These are phyloP conservation scores for Trematosphaeria pertusa DNA, from an alignment of 2,329 filamentous ascomycete species.

Conservation along the genomic window DNA sequence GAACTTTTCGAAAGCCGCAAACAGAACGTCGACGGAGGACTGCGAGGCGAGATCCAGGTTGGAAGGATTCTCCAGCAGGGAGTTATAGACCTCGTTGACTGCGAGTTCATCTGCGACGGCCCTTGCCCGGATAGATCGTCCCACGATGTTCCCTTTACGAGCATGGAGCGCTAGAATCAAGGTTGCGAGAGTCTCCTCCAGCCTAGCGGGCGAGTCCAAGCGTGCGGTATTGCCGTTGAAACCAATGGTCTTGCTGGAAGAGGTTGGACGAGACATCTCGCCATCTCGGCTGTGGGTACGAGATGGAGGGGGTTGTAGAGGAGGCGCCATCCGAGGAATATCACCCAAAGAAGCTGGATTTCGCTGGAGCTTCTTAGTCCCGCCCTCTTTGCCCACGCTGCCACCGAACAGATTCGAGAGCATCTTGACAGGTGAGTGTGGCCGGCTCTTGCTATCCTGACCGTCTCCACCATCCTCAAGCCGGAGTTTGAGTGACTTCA, in stretches of 20 bases:
- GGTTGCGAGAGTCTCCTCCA: conserved; percentile 85
- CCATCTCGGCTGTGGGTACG: conserved; percentile 47
- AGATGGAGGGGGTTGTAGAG: conserved; percentile 42
- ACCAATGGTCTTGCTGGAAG: conserved; percentile 40
- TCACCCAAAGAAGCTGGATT: conserved; percentile 43
- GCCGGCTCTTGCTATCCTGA: conserved; percentile 66
- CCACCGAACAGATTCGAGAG: conserved; percentile 81
- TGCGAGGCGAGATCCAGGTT: conserved; percentile 79
- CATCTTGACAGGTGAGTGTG: conserved; percentile 88
- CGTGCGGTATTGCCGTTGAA: conserved; percentile 32
- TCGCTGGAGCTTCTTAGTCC: conserved; percentile 43
- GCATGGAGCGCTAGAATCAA: conserved; percentile 84
- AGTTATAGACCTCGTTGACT: conserved; percentile 91
- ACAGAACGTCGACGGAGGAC: conserved; percentile 80
- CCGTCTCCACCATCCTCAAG: conserved; percentile 65
- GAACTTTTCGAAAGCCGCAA: conserved; percentile 94
- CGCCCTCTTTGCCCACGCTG: conserved; percentile 55
- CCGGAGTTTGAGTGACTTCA: conserved; percentile 72
- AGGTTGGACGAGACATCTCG: conserved; percentile 39
- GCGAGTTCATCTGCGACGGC: conserved; percentile 74
- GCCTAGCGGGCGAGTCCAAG: conserved; percentile 61
- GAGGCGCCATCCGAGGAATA: conserved; percentile 44
- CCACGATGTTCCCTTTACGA: conserved; percentile 86
- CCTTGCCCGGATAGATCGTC: conserved; percentile 75
- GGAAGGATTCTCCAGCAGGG: conserved; percentile 80